phyloP scores from a whole-genome alignment of 495 filamentous ascomycete genomes.

The Penicillium waksmanii region DNA sequence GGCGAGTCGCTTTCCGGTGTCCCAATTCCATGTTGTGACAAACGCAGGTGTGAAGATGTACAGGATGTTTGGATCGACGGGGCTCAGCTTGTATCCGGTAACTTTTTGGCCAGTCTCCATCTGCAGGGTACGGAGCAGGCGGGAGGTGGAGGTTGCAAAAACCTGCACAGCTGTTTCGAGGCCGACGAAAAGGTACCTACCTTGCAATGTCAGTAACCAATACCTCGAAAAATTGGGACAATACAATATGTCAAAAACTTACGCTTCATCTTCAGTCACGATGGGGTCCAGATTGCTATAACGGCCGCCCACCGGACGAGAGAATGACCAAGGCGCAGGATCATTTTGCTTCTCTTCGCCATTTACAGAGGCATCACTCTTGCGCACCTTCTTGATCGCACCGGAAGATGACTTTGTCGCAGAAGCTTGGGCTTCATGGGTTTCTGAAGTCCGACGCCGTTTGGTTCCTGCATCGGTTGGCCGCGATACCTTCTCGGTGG shows the following conservation, averaged over 20 bases:
- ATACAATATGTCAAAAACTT: slow-evolving; percentile 37
- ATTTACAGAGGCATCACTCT: slow-evolving; percentile 3
- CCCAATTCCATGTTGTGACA: slow-evolving; percentile 80
- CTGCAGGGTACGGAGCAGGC: slow-evolving; percentile 66
- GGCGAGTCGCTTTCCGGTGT: slow-evolving; percentile 52
- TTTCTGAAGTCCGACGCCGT: slow-evolving; percentile 39
- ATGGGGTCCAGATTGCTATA: slow-evolving; percentile 70
- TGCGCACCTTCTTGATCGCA: not conserved
- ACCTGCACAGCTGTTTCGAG: slow-evolving; percentile 69
- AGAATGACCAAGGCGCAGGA: slow-evolving; percentile 38
- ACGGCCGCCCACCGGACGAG: slow-evolving; percentile 36
- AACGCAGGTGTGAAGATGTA: slow-evolving; percentile 72
- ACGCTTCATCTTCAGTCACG: slow-evolving; percentile 83
- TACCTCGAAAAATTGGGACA: slow-evolving; percentile 20
- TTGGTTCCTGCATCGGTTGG: slow-evolving; percentile 35
- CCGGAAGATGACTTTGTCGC: not conserved
- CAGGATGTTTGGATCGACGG: slow-evolving; percentile 57
- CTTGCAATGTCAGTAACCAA: slow-evolving; percentile 1
- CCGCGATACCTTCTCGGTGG: slow-evolving; percentile 27
- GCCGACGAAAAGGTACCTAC: slow-evolving; percentile 70
- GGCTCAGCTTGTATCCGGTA: slow-evolving; percentile 62
- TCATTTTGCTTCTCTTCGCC: slow-evolving; percentile 15
- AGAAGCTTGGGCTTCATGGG: slow-evolving; percentile 5
- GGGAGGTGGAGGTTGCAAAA: slow-evolving; percentile 78
- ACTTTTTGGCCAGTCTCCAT: slow-evolving; percentile 41